These are phyloP conservation scores for Blastobotrys malaysiensis DNA, from an alignment of 1,139 yeast genomes.

Conservation along the genomic window DNA sequence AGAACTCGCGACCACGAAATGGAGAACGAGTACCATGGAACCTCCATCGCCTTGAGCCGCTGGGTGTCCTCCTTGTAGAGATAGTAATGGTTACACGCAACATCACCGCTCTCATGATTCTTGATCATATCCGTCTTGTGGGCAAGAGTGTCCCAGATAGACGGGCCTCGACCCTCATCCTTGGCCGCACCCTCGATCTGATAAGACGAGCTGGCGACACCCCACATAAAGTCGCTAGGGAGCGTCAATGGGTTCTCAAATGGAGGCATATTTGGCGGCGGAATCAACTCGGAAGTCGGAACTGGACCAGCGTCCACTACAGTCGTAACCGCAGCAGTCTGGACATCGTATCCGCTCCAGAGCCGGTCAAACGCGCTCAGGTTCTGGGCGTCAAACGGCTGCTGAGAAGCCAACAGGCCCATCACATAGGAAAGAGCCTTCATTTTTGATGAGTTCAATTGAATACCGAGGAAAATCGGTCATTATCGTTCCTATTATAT, in stretches of 20 bases:
- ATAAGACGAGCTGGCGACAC: conserved; percentile 11
- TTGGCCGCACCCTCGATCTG: conserved; percentile 11
- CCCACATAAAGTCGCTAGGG: conserved; percentile 11
- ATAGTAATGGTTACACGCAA: conserved; percentile 33
- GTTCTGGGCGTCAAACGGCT: neutral
- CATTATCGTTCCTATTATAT: no score
- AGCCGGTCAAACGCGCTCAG: conserved; percentile 2
- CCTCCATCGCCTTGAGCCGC: conserved; percentile 33
- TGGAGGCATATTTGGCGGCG: conserved; percentile 7
- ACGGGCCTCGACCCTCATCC: conserved; percentile 10
- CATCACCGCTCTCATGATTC: conserved; percentile 19
- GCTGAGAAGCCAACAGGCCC: neutral
- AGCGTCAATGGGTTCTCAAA: conserved; percentile 1
- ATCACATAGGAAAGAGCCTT: neutral
- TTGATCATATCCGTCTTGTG: conserved; percentile 3
- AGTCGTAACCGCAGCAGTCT: conserved; percentile 13
- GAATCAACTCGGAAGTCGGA: conserved; percentile 14
- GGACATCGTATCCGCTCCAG: conserved; percentile 13
- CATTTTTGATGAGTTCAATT: neutral
- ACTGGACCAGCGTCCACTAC: conserved; percentile 15
- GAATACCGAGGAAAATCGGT: no score
- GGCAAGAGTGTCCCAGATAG: conserved; percentile 15
- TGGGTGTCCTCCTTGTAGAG: conserved; percentile 34
- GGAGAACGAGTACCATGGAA: conserved; percentile 30
- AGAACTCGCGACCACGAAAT: conserved; percentile 35